Evolutionary conservation across 495 filamentous ascomycete genomes (phyloP), one percentile per base, ranked within the genome.

Genomic region (Aspergillus conjunctus): DNA sequence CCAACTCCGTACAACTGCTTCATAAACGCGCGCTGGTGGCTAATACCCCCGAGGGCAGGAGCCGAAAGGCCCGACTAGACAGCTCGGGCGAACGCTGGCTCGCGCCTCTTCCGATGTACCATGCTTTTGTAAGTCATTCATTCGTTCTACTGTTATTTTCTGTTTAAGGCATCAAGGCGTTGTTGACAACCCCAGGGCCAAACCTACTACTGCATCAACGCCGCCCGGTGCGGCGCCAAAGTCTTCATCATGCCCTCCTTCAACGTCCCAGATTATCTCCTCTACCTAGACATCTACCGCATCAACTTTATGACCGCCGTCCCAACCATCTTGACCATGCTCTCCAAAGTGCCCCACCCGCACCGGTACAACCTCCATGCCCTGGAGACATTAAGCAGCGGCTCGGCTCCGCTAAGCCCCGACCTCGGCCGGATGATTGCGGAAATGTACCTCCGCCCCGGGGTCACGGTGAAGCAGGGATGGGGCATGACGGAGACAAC

Each of bases 171-270:
- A 37, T 8, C 9, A 9, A 37, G 34, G 26, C 18, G 5, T 46
- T 46, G 4, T 26, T 45, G 21, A 26, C 20, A 18, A 50, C 20
- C 5, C 1, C 56, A 59, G 56, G 56, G 56, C 32, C 56, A 59
- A 59, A 43, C 56, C 17, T 59, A 59, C 33, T 59, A 51, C 56
- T 59, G 56, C 56, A 32, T 59, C 31, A 59, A 59, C 33, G 56
- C 56, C 31, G 46, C 56, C 46, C 56, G 56, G 32, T 31, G 49
- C 46, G 48, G 48, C 10, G 56, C 56, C 30, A 59, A 59, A 44
- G 56, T 59, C 31, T 59, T 51, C 48, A 59, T 59, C 33, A 59
- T 59, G 56, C 31, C 31, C 30, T 51, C 31, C 30, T 59, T 51
- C 46, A 41, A 41, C 32, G 31, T 59, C 46, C 11, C 30, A 0